Percentiles rank a stretch among this genome's conserved stretches.
These are phyloP conservation scores for Dendrobium huoshanense DNA, from an alignment of 106 monocot genomes.

Conservation along the genomic window DNA sequence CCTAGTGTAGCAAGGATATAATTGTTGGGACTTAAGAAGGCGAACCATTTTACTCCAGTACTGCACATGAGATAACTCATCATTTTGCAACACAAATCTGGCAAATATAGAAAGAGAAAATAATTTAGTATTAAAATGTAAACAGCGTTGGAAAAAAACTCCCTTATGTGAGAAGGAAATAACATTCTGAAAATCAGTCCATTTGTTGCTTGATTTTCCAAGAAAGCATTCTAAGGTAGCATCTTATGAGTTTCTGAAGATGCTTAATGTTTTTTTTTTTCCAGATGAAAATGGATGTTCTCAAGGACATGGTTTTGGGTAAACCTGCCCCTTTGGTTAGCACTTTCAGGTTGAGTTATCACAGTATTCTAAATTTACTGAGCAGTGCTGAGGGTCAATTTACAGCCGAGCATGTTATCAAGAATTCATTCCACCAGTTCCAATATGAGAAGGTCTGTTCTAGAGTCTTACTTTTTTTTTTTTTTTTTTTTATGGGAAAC, in stretches of 20 bases:
- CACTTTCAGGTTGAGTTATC: constrained; percentile 96
- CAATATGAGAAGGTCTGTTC: constrained; percentile 85
- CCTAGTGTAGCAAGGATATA: neutral
- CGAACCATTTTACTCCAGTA: neutral
- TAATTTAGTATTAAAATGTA: neutral
- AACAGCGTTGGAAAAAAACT: neutral
- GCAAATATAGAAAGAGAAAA: neutral
- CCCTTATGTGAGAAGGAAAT: neutral
- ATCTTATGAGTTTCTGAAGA: constrained; percentile 1
- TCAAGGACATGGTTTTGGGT: constrained; percentile 94
- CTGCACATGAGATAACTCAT: neutral
- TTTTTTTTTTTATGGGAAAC: neutral
- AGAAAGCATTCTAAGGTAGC: neutral
- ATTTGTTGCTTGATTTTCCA: neutral
- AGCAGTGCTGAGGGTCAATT: constrained; percentile 97
- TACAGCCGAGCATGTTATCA: constrained; percentile 98
- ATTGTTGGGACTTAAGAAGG: neutral
- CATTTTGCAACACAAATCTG: neutral
- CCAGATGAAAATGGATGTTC: constrained; percentile 92
- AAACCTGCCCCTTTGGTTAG: constrained; percentile 97
- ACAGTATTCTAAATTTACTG: constrained; percentile 91
- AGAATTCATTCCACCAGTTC: constrained; percentile 97
- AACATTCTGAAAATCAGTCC: neutral
- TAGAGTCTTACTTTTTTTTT: neutral
- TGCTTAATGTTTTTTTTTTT: neutral